Evolutionary conservation across 2,329 filamentous ascomycete species (phyloP).

Genomic region (Pseudogymnoascus pannorum): DNA sequence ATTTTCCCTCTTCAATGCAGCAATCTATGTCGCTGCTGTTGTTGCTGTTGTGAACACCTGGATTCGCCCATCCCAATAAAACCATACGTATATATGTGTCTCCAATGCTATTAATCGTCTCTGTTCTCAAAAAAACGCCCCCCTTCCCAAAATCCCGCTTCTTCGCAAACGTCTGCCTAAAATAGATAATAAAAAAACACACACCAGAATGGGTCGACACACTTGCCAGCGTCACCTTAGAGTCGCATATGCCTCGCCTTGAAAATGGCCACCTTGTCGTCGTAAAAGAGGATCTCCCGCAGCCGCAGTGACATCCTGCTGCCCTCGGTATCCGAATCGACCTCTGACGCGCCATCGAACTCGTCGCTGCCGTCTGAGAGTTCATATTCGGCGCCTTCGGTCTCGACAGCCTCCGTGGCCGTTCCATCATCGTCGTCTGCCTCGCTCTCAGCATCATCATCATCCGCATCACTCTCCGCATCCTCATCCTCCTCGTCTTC

Average conservation of each 20-base stretch:
- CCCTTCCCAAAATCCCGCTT: not conserved
- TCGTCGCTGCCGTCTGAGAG: slow-evolving; percentile 40
- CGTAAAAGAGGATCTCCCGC: slow-evolving; percentile 75
- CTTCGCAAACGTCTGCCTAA: not conserved
- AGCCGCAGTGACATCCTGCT: slow-evolving; percentile 49
- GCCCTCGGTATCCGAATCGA: slow-evolving; percentile 32
- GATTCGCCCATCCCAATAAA: not conserved
- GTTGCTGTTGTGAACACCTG: not conserved
- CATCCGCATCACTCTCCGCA: slow-evolving; percentile 41
- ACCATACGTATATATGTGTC: not conserved
- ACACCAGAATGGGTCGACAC: not conserved
- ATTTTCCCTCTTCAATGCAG: not conserved
- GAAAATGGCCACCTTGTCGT: slow-evolving; percentile 76
- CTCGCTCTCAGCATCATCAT: slow-evolving; percentile 38
- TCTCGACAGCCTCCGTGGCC: slow-evolving; percentile 27
- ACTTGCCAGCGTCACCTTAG: slow-evolving; percentile 24
- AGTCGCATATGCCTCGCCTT: slow-evolving; percentile 59
- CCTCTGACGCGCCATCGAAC: slow-evolving; percentile 31
- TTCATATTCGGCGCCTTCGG: slow-evolving; percentile 31
- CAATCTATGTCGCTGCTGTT: not conserved
- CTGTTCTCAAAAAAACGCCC: not conserved
- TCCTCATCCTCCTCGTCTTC: slow-evolving; percentile 40
- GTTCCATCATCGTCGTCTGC: slow-evolving; percentile 33
- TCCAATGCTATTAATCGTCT: not conserved
- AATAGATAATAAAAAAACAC: not conserved